These are phyloP conservation scores for Ceratocystis lukuohia DNA, from an alignment of 2,329 filamentous ascomycete species.

Conservation along the genomic window DNA sequence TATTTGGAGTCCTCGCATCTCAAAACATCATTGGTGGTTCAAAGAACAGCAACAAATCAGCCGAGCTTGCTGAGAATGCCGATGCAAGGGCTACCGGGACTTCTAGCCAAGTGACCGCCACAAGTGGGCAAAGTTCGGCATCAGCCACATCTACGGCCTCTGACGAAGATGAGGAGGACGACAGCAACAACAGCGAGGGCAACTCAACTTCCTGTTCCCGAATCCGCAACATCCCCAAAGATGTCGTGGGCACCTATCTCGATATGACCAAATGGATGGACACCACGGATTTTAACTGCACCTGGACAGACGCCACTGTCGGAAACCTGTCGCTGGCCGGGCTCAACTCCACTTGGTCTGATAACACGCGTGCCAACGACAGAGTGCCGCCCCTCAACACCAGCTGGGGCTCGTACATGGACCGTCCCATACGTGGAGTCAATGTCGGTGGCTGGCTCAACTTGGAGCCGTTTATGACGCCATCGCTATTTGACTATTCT, in stretches of 20 bases:
- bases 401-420: slow-evolving; percentile 47
- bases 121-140: neutral
- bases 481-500: slow-evolving; percentile 50
- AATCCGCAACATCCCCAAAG: slow-evolving; percentile 30
- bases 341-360: slow-evolving; percentile 54
- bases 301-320: slow-evolving; percentile 53
- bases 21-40: slow-evolving; percentile 13
- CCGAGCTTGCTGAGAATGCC: neutral
- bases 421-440: slow-evolving; percentile 52
- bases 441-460: slow-evolving; percentile 64
- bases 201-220: slow-evolving; percentile 3
- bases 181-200: neutral
- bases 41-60: slow-evolving; percentile 9
- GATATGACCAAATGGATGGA: slow-evolving; percentile 65
- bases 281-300: slow-evolving; percentile 59
- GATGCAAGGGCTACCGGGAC: neutral
- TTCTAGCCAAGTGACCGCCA: neutral
- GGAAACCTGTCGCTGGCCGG: slow-evolving; percentile 59
- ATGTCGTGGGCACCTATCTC: slow-evolving; percentile 48
- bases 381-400: slow-evolving; percentile 52
- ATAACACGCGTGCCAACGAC: slow-evolving; percentile 48
- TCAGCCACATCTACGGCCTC: neutral
- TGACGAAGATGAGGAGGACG: neutral
- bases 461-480: slow-evolving; percentile 62
- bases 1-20: slow-evolving; percentile 16